A percentile compares a stretch with the other conserved stretches of the same genome.
These are phyloP conservation scores for Ophiostoma pallidulum DNA, from an alignment of 2,329 filamentous ascomycete species.

Conservation along the genomic window DNA sequence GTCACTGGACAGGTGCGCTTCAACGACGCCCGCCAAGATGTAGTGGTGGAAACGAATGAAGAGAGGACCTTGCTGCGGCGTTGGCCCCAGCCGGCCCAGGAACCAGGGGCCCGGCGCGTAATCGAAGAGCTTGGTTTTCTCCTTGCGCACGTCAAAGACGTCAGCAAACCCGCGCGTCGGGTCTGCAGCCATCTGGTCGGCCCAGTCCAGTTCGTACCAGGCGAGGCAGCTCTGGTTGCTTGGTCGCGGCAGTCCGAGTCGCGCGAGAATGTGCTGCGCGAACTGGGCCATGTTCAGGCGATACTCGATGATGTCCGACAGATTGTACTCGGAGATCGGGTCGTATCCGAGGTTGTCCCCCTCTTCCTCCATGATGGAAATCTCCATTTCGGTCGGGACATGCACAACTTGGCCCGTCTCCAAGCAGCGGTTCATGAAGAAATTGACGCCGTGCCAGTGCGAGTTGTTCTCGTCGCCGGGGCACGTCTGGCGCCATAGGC, in stretches of 20 bases:
- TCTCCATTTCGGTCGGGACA: too few relatives aligned
- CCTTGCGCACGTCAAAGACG: too few relatives aligned
- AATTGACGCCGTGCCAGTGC: neutral
- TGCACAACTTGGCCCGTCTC: too few relatives aligned
- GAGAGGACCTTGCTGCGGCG: neutral
- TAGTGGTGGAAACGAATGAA: neutral
- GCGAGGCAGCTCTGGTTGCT: neutral
- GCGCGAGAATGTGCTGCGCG: neutral
- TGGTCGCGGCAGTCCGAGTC: neutral
- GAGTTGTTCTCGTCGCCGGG: neutral
- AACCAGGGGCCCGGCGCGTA: too few relatives aligned
- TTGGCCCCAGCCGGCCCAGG: neutral
- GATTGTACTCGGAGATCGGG: neutral
- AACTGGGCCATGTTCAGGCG: neutral
- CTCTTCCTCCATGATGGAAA: neutral
- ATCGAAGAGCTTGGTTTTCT: neutral
- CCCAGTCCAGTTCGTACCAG: neutral
- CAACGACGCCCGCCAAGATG: neutral
- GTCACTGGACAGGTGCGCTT: too few relatives aligned
- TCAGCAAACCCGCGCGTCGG: neutral
- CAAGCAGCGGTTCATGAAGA: neutral
- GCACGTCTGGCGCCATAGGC: neutral
- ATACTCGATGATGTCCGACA: neutral
- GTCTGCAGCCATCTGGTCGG: neutral
- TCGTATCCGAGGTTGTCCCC: neutral